These are phyloP conservation scores for Komagataella pseudopastoris DNA, from an alignment of 805 yeast genomes.

Conservation along the genomic window DNA sequence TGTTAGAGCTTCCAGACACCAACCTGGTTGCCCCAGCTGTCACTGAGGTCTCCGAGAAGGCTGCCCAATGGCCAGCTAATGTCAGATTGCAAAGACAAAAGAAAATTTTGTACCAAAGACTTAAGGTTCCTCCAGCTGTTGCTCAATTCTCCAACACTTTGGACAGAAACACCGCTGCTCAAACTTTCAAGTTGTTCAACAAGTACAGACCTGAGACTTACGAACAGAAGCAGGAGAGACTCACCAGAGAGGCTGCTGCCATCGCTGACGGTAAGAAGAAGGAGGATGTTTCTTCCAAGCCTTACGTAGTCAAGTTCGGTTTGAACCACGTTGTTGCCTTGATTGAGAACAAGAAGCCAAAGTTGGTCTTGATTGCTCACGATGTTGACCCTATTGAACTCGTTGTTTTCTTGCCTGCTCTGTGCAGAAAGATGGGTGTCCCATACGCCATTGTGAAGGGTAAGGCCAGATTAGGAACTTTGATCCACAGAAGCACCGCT, in stretches of 20 bases:
- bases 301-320: conserved; percentile 95
- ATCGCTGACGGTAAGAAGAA: conserved; percentile 96
- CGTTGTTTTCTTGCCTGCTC: conserved; percentile 95
- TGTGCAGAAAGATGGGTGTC: conserved; percentile 98
- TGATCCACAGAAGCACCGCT: conserved; percentile 95
- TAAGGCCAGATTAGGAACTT: conserved; percentile 95
- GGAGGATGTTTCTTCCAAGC: conserved; percentile 94
- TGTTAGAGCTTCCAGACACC: not conserved
- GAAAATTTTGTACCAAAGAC: conserved; percentile 89
- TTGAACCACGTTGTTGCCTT: conserved; percentile 97
- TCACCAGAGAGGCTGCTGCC: conserved; percentile 97
- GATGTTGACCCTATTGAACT: conserved; percentile 99
- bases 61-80: conserved; percentile 98
- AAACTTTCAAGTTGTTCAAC: conserved; percentile 93
- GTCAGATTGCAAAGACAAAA: conserved; percentile 98
- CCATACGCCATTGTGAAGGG: conserved; percentile 98
- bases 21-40: conserved; percentile 94
- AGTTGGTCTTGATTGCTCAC: conserved; percentile 93
- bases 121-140: conserved; percentile 98
- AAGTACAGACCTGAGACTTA: conserved; percentile 98
- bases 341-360: conserved; percentile 97
- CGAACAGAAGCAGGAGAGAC: conserved; percentile 98
- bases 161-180: conserved; percentile 98
- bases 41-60: conserved; percentile 51
- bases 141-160: conserved; percentile 92